Base-by-base conservation (phyloP, 768 basidiomycete species). In the Xanthoconium purpureum region DNA sequence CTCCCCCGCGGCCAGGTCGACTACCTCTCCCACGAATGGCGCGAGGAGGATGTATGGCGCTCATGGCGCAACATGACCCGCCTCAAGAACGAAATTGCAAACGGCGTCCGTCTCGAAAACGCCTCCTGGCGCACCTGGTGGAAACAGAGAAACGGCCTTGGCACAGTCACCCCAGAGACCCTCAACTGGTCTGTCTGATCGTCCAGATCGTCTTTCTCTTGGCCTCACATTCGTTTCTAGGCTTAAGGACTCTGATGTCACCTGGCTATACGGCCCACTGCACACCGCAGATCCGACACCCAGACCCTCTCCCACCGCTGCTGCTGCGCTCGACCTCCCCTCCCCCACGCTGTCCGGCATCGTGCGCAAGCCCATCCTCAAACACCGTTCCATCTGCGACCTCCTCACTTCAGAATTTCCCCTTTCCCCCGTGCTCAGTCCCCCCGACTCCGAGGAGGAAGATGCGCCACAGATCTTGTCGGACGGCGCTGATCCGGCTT, bases 91-190 rank as follows among this genome's bases (percentile, higher is more conserved):
- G 96, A 94, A 75, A 97, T 99, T 68, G 85, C 92, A 7, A 98
- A 99, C 70, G 96, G 96, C 46, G 80, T 89, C 47, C 79, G 96
- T 47, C 83, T 99, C 54, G 97, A 99, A 79, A 99, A 99, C 67
- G 97, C 97, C 10, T 92, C 89, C 58, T 99, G 96, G 96, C 78
- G 96, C 40, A 98, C 95, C 1, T 99, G 96, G 96, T 98, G 95
- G 88, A 98, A 98, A 75, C 95, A 98, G 81, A 80, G 96, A 59
- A 97, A 97, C 66, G 91, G 94, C 62, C 82, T 99, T 58, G 91
- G 88, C 77, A 99, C 96, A 0, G 81, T 99, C 70, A 89, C 87
- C 28, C 96, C 96, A 55, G 97, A 99, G 78, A 97, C 95, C 5
- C 84, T 99, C 64, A 99, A 99, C 73, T 99, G 96, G 96, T 98